phyloP scores from a whole-genome alignment of 139 green algal genomes.

The Picochlorum sp. region DNA sequence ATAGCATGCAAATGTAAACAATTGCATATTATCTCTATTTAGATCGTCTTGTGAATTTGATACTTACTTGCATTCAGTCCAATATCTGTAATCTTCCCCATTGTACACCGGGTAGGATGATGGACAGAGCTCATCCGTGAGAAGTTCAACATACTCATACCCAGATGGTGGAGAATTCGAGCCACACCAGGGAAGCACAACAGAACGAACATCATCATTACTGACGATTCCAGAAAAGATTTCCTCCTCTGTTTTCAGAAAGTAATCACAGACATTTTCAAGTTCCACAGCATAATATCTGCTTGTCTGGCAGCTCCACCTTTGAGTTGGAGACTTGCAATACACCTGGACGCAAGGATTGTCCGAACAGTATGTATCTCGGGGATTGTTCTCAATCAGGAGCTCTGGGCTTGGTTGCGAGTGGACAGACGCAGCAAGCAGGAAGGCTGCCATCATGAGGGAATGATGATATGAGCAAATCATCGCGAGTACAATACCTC shows the following conservation, averaged over 20 bases:
- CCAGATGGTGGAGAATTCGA: not conserved
- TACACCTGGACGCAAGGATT: not conserved
- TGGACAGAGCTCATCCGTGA: not conserved
- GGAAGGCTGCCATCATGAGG: not conserved
- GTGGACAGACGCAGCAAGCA: not conserved
- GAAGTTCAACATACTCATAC: not conserved
- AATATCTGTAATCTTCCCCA: too few species aligned
- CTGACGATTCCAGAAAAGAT: not conserved
- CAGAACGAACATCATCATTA: not conserved
- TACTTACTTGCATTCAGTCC: too few species aligned
- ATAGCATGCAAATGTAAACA: too few species aligned
- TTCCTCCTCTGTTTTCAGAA: not conserved
- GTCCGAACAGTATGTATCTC: not conserved
- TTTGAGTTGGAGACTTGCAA: not conserved
- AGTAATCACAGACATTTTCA: conserved; percentile 1
- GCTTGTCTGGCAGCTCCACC: not conserved
- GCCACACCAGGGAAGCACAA: not conserved
- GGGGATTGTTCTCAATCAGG: not conserved
- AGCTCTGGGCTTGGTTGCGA: not conserved
- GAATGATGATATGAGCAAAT: not conserved
- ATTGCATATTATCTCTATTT: too few species aligned
- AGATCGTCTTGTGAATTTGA: too few species aligned
- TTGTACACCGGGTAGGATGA: not conserved
- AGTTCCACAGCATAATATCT: not conserved
- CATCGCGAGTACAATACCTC: not conserved